Evolutionary conservation across 163 green algal genomes (phyloP), one percentile per base, ranked within the genome.

Genomic region (Prototheca wickerhamii): DNA sequence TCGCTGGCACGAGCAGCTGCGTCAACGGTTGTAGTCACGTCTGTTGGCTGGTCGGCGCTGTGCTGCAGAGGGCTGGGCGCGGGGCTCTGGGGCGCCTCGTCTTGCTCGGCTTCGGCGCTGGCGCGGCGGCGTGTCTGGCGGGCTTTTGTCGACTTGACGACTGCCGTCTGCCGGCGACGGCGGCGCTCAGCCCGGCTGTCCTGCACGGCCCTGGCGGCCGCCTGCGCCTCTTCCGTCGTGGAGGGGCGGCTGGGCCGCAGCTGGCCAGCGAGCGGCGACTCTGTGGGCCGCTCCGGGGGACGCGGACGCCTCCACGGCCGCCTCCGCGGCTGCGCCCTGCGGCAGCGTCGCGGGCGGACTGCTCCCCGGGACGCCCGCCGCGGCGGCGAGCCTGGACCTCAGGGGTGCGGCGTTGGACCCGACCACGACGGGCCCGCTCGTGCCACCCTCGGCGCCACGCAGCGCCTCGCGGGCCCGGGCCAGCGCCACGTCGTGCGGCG

Each of bases 401-500:
- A n/a, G n/a, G n/a, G n/a, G n/a, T n/a, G n/a, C n/a, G n/a, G n/a
- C n/a, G n/a, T n/a, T n/a, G n/a, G n/a, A n/a, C n/a, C n/a, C n/a
- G n/a, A n/a, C 12, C 10, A 23, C 12, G 40, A 15, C 40, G 40
- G 10, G 10, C 40, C 40, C 40, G 40, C 40, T 23, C 40, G 10
- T 10, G 12, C 40, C 40, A 10, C 40, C 40, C 40, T 15, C 12
- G 17, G 10, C 50, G 25, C 50, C 10, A 8, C 23, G 50, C 53
- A 34, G 29, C 53, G 53, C 70, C 63, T 63, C 61, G 12, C 72
- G 61, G 1, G 72, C 72, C 29, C 70, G 58, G 6, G 74, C 76
- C 42, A 83, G 57, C 4, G 76, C 76, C 23, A 83, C 57, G 15
- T 73, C 67, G 51, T 83, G 76, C 0, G 76, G 76, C 23, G 76